A percentile compares a stretch with the other conserved stretches of the same genome.
Conservation (phyloP, 192 early-diverging fungal species). For the Rhizophlyctis rosea region DNA sequence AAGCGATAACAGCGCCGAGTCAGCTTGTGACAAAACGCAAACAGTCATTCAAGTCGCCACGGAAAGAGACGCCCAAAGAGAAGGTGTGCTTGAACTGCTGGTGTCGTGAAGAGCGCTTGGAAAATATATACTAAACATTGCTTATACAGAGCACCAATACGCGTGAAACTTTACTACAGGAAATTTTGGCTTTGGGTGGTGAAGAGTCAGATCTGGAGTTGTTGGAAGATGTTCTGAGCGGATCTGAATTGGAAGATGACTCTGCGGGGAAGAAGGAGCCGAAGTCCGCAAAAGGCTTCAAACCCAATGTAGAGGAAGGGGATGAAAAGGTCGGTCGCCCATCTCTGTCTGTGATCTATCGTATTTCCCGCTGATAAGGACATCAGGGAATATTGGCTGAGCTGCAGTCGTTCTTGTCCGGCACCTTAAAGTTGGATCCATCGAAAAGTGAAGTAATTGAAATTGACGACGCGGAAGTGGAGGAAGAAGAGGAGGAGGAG, state of each 20-base stretch:
- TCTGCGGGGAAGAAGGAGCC: conserved; percentile 26
- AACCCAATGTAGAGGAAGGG: conserved; percentile 21
- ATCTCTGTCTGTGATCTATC: conserved; percentile 6
- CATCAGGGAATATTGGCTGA: conserved; percentile 30
- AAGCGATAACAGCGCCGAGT: too few relatives aligned
- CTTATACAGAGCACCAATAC: too few relatives aligned
- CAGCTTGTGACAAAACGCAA: too few relatives aligned
- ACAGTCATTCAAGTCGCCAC: too few relatives aligned
- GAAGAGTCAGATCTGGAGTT: conserved; percentile 53
- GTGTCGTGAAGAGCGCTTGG: too few relatives aligned
- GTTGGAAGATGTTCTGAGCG: conserved; percentile 50
- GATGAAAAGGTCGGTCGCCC: conserved; percentile 4
- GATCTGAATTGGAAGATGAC: conserved; percentile 37
- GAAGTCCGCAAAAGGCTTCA: conserved; percentile 10
- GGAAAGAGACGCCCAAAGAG: too few relatives aligned
- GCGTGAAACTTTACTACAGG: conserved; percentile 44
- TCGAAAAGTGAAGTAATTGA: conserved; percentile 23
- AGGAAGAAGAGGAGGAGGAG: conserved; percentile 23
- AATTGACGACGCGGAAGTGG: conserved; percentile 36
- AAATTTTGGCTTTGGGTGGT: conserved; percentile 68
- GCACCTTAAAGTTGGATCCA: conserved; percentile 35
- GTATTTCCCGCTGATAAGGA: background rate
- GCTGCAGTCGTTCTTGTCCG: conserved; percentile 32
- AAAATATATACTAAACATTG: too few relatives aligned
- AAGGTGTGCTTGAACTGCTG: too few relatives aligned